These are phyloP conservation scores for Coprinopsis strossmayeri DNA, from an alignment of 768 basidiomycete genomes.

Conservation along the genomic window DNA sequence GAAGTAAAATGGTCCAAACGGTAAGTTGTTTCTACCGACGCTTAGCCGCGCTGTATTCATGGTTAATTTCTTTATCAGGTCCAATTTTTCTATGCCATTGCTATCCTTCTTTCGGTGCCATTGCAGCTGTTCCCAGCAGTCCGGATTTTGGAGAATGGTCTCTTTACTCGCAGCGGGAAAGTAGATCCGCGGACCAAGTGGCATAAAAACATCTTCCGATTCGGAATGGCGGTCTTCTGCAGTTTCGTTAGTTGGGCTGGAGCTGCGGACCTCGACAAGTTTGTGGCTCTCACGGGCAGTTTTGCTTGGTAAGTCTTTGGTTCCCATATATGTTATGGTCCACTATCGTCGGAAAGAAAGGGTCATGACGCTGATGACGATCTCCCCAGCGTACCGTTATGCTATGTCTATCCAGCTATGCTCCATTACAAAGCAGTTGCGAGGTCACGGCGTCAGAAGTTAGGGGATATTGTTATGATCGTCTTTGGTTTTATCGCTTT, in stretches of 20 bases:
- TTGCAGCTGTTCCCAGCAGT: slow-evolving; percentile 97
- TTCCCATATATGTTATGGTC: background rate
- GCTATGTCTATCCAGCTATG: slow-evolving; percentile 92
- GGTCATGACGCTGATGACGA: slow-evolving; percentile 1
- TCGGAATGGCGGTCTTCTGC: slow-evolving; percentile 68
- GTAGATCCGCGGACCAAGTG: slow-evolving; percentile 79
- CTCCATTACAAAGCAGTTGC: slow-evolving; percentile 87
- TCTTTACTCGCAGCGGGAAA: slow-evolving; percentile 89
- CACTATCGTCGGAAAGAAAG: too few species aligned
- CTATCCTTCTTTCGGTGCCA: slow-evolving; percentile 87
- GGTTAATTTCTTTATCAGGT: slow-evolving; percentile 33
- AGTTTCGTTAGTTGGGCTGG: slow-evolving; percentile 80
- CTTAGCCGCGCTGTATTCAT: slow-evolving; percentile 15
- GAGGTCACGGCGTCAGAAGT: slow-evolving; percentile 57
- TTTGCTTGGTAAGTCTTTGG: slow-evolving; percentile 74
- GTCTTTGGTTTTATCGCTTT: slow-evolving; percentile 69
- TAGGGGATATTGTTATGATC: slow-evolving; percentile 65
- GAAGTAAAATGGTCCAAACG: slow-evolving; percentile 81
- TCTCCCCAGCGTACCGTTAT: slow-evolving; percentile 74
- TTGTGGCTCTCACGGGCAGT: slow-evolving; percentile 88
- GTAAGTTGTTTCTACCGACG: slow-evolving; percentile 32
- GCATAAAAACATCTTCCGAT: slow-evolving; percentile 91
- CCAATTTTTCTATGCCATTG: slow-evolving; percentile 85
- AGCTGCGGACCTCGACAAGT: slow-evolving; percentile 89
- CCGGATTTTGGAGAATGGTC: slow-evolving; percentile 92